phyloP scores from a whole-genome alignment of 768 basidiomycete genomes.

The Peribolospora baueri region DNA sequence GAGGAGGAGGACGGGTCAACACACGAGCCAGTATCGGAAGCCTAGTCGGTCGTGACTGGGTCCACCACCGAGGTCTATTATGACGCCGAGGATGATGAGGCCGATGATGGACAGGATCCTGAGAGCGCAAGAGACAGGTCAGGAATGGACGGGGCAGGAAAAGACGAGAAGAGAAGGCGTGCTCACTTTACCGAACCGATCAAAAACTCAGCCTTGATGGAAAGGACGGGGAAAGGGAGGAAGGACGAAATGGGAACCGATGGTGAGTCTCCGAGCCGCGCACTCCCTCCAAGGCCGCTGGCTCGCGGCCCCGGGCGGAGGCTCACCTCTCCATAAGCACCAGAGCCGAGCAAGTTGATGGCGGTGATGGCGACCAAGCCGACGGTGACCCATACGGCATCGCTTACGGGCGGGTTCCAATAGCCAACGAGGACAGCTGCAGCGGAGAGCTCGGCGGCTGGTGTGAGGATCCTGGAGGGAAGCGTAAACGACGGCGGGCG shows the following conservation, averaged over 20 bases:
- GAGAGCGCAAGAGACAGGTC: conserved; percentile 30
- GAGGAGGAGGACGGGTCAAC: no score
- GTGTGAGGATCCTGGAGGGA: conserved; percentile 4
- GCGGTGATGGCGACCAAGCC: conserved; percentile 16
- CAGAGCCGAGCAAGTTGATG: conserved; percentile 23
- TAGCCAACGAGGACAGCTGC: conserved; percentile 43
- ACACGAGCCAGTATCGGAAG: conserved; percentile 24
- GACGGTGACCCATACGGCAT: conserved; percentile 21
- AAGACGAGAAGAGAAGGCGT: background rate
- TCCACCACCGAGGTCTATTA: conserved; percentile 36
- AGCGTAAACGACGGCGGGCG: background rate
- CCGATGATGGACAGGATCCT: conserved; percentile 14
- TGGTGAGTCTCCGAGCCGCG: background rate
- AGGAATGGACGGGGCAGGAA: conserved; percentile 39
- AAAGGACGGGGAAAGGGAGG: no score
- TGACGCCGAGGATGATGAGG: conserved; percentile 27
- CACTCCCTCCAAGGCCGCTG: no score
- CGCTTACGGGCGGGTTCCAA: conserved; percentile 31
- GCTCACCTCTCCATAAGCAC: conserved; percentile 24
- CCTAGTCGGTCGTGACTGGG: conserved; percentile 32
- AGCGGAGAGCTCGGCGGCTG: conserved; percentile 45
- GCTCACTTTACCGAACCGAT: no score
- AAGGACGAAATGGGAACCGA: background rate
- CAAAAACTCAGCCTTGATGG: no score
- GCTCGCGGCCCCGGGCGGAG: no score